A percentile compares a stretch with the other conserved stretches of the same genome.
Conservation (phyloP, 1,284 basidiomycete genomes). For the Bjerkandera adusta region DNA sequence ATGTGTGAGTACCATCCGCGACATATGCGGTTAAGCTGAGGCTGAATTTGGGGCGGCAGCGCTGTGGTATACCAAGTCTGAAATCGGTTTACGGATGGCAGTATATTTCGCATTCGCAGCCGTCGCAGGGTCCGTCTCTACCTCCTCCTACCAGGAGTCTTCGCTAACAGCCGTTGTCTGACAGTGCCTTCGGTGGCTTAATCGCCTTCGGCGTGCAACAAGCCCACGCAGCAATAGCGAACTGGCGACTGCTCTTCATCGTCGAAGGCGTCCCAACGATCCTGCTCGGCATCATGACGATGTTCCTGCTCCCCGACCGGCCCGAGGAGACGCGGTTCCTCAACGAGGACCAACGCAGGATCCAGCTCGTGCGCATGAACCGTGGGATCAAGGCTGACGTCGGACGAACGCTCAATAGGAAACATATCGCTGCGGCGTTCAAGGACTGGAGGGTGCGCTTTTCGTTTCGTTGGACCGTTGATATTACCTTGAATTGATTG, state of each 20-base stretch:
- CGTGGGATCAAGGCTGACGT: constrained; percentile 64
- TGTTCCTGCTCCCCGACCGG: constrained; percentile 70
- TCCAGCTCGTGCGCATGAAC: constrained; percentile 77
- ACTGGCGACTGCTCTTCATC: constrained; percentile 74
- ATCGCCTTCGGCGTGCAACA: constrained; percentile 72
- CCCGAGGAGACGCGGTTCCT: constrained; percentile 76
- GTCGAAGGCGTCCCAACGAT: constrained; percentile 75
- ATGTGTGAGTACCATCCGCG: constrained; percentile 49
- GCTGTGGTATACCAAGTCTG: constrained; percentile 72
- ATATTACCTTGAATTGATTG: neutral
- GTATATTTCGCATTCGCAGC: constrained; percentile 81
- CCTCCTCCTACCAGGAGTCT: neutral
- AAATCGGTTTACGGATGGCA: constrained; percentile 71
- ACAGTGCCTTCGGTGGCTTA: constrained; percentile 65
- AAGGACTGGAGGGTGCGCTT: constrained; percentile 65
- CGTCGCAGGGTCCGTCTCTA: constrained; percentile 50
- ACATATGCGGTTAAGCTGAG: neutral
- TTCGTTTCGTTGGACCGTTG: neutral
- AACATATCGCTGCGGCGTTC: constrained; percentile 62
- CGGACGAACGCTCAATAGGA: constrained; percentile 64
- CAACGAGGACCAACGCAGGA: constrained; percentile 66
- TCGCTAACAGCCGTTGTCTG: neutral
- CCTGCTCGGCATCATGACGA: constrained; percentile 62
- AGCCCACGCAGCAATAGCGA: constrained; percentile 44
- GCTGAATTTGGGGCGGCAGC: constrained; percentile 42